phyloP scores from a whole-genome alignment of 805 yeast species.

The Lachancea nothofagi region DNA sequence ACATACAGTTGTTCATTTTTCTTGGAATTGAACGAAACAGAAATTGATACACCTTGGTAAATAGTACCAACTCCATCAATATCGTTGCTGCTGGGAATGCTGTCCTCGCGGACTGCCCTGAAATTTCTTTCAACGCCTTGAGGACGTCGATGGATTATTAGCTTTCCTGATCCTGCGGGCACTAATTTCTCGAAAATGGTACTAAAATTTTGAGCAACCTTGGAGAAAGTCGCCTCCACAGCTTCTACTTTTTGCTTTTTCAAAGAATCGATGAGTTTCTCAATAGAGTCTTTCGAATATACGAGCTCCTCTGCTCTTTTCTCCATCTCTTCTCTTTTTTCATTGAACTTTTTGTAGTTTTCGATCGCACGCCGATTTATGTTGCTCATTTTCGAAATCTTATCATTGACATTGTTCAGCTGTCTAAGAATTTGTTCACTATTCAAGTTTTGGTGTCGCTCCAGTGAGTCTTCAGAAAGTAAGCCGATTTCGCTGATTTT shows the following conservation, averaged over 20 bases:
- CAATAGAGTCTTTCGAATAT: slow-evolving; percentile 65
- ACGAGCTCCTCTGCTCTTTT: slow-evolving; percentile 64
- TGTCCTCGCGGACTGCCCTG: slow-evolving; percentile 15
- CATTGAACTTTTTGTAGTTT: slow-evolving; percentile 66
- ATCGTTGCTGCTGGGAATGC: slow-evolving; percentile 6
- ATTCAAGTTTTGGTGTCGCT: slow-evolving; percentile 38
- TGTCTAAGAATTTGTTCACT: slow-evolving; percentile 50
- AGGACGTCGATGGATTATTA: slow-evolving; percentile 53
- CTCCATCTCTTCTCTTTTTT: slow-evolving; percentile 62
- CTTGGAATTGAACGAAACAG: slow-evolving; percentile 84
- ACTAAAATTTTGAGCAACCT: slow-evolving; percentile 67
- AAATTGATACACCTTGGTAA: slow-evolving; percentile 76
- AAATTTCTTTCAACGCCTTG: slow-evolving; percentile 14
- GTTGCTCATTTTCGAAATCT: slow-evolving; percentile 60
- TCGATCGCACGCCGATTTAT: slow-evolving; percentile 88
- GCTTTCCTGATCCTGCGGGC: slow-evolving; percentile 72
- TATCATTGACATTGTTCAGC: slow-evolving; percentile 50
- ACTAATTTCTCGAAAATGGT: slow-evolving; percentile 75
- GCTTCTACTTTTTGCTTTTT: slow-evolving; percentile 80
- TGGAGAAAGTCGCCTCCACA: slow-evolving; percentile 67
- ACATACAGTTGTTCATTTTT: slow-evolving; percentile 79
- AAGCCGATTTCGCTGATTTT: slow-evolving; percentile 83
- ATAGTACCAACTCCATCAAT: slow-evolving; percentile 29
- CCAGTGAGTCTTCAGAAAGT: slow-evolving; percentile 78
- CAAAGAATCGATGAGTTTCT: slow-evolving; percentile 59